Evolutionary conservation across 2,329 filamentous ascomycete genomes (phyloP).

Genomic region (Colletotrichum ledebouriae): DNA sequence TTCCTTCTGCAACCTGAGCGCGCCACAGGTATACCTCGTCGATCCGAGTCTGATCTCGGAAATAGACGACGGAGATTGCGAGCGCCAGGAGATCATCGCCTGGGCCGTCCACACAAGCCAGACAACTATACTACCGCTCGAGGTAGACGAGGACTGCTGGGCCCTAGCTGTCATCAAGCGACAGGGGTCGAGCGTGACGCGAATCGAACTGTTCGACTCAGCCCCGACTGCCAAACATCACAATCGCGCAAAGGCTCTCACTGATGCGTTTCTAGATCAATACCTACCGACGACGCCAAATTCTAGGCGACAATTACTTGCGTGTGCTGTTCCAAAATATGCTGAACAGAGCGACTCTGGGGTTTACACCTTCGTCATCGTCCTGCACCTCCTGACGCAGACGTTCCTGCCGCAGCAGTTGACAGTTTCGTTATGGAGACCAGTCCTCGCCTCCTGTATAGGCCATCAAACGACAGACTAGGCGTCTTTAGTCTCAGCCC

Average conservation of each 20-base stretch:
- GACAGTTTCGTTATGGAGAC: background rate
- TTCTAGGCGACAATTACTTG: background rate
- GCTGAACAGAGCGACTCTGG: background rate
- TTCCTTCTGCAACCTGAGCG: background rate
- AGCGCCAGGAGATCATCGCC: background rate
- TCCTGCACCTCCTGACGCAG: background rate
- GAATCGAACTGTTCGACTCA: background rate
- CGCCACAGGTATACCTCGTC: background rate
- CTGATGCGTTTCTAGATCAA: background rate
- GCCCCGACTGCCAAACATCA: constrained; percentile 1
- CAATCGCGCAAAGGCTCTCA: background rate
- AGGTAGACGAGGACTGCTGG: background rate
- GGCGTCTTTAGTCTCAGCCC: background rate
- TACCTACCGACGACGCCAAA: background rate
- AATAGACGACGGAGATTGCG: background rate
- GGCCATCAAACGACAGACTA: background rate
- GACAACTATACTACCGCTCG: background rate
- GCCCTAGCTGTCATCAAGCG: background rate
- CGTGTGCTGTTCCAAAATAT: background rate
- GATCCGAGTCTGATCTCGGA: background rate
- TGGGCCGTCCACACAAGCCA: background rate
- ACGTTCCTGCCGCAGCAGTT: background rate
- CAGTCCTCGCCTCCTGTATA: background rate
- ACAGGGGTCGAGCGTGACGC: background rate
- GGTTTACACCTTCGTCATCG: constrained; percentile 1